Base-by-base conservation (phyloP, 1,284 basidiomycete genomes). In the Cryptococcus deneoformans region DNA sequence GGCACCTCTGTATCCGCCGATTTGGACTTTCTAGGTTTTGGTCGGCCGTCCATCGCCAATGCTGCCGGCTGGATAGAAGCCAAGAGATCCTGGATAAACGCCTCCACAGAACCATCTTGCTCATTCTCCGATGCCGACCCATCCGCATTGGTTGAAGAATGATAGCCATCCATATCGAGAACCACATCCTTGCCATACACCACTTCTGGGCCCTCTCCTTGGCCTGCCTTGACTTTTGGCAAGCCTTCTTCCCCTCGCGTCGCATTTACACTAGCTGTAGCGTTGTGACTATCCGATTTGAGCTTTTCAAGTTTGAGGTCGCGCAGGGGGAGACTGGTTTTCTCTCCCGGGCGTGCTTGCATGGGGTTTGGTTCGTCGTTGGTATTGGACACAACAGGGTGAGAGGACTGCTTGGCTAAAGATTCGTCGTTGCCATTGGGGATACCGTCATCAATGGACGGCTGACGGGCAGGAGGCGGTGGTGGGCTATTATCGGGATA, bases 181-280 rank as follows among this genome's bases (percentile, higher is more conserved):
- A 79, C 77, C 79, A 80, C 70, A 83, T 90, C 77, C 60, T 63
- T 61, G 12, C 66, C 85, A 67, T 90, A 90, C 47, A 85, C 79
- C 1, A 92, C 83, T 5, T 84, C 82, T 20, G 87, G 87, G 46
- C 82, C 81, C 58, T 85, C 81, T 8, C 80, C 79, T 20, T 80
- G 76, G 11, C 82, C 80, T 16, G 80, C 68, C 54, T 76, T 70
- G 16, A 83, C 67, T 45, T 77, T 71, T 9, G 82, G 82, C 36
- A 89, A 71, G 2, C 81, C 79, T 24, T 82, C 82, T 57, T 87
- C 85, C 34, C 78, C 67, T 34, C 49, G 39, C 8, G 48, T n/a
- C 5, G 48, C 35, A 9, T 14, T n/a, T 12, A 14, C 14, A 7
- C 29, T 37, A 35, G 46, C 20, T 29, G 29, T 29, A 43, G 40